phyloP scores from a whole-genome alignment of 1,284 basidiomycete genomes.

The Trichosporon ovoides region DNA sequence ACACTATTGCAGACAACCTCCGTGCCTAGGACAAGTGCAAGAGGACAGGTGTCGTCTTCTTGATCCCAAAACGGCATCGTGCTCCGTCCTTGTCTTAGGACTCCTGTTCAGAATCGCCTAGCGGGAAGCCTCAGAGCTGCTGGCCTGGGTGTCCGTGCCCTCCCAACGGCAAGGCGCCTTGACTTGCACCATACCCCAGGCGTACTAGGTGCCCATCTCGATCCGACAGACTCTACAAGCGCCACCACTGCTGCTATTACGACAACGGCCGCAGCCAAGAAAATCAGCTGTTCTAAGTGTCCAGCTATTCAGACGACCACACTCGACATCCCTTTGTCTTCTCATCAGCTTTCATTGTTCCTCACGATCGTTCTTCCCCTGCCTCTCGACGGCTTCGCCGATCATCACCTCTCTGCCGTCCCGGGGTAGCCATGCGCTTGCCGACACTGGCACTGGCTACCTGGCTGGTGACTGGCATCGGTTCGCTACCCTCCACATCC shows the following conservation, averaged over 20 bases:
- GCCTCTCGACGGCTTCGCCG: not conserved
- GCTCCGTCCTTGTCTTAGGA: not conserved
- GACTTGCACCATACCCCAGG: not conserved
- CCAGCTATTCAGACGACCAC: no score
- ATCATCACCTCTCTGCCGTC: not conserved
- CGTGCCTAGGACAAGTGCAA: no score
- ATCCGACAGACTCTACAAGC: no score
- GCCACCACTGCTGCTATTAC: not conserved
- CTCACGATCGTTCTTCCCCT: not conserved
- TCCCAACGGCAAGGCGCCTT: not conserved
- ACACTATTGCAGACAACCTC: no score
- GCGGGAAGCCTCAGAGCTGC: not conserved
- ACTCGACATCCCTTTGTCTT: not conserved
- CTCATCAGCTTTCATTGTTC: not conserved
- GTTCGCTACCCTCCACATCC: not conserved
- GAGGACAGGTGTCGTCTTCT: not conserved
- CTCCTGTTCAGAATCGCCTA: not conserved
- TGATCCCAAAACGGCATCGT: not conserved
- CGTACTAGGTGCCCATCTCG: not conserved
- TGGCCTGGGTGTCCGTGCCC: not conserved
- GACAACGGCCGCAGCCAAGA: no score
- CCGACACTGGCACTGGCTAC: constrained; percentile 7
- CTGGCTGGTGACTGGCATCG: constrained; percentile 1
- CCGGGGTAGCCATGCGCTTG: constrained; percentile 12
- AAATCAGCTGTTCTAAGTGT: no score